Evolutionary conservation across 2,329 filamentous ascomycete genomes (phyloP), one percentile per base, ranked within the genome.

Genomic region (Tolypocladium tropicale): DNA sequence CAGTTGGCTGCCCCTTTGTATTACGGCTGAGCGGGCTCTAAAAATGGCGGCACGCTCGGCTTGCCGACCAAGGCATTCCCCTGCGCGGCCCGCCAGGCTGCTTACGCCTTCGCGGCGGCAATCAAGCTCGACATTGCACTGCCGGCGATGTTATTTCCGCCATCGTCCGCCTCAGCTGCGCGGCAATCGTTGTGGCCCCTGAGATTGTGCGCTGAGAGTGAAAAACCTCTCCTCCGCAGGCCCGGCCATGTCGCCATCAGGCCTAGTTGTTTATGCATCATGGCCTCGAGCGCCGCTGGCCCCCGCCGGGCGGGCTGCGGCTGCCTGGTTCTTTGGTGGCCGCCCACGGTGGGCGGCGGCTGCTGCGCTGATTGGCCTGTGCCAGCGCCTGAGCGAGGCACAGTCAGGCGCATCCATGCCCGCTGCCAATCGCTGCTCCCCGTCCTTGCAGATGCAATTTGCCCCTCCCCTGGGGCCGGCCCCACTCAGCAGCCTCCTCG

Each of bases 361-460:
- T 49, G 23, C 46, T 18, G 25, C 46, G 23, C 46, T 25, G 16
- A 37, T 39, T 53, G 32, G 32, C 34, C 32, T 10, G 16, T 5
- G 34, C 23, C 32, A n/a, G 21, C 30, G 52, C 11, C 55, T 51
- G 37, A 23, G 12, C 43, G 39, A 30, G 55, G 46, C 52, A 46
- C 52, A 48, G 55, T 41, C 36, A 49, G 18, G 25, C 14, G 2
- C 6, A 21, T 25, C 56, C 56, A 18, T 53, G 59, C 56, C 52
- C 53, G 30, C 25, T 6, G 23, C 59, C 60, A 62, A 58, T 61
- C 51, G 55, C 48, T 11, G 33, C 18, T 23, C 25, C 34, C 41
- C 23, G 21, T 28, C 41, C 33, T 23, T 53, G 55, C 55, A 54
- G 48, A 50, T 51, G 57, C 12, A 62, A 59, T 62, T 61, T 61